Evolutionary conservation across 2,329 filamentous ascomycete species (phyloP).

Genomic region (Colletotrichum destructivum): DNA sequence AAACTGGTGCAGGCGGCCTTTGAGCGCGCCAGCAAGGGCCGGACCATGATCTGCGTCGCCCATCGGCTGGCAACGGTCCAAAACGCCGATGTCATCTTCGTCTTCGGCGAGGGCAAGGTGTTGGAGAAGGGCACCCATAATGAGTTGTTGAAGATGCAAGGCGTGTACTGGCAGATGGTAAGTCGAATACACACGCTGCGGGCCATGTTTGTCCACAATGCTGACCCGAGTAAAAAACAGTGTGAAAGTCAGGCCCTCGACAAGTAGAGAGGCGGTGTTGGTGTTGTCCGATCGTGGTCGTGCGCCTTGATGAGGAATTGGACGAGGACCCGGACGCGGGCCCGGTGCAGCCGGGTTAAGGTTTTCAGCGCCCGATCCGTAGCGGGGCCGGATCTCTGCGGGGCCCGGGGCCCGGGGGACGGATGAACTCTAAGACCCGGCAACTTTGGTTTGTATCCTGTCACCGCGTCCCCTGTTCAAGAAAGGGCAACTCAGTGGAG

Average conservation of each 20-base stretch:
- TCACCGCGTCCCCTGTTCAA: not conserved
- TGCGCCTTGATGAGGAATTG: not conserved
- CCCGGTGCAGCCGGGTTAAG: too few relatives aligned
- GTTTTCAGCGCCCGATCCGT: not conserved
- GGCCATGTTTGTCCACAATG: constrained; percentile 43
- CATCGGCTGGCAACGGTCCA: constrained; percentile 84
- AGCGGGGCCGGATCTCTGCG: not conserved
- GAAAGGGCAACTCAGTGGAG: not conserved
- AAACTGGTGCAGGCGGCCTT: constrained; percentile 76
- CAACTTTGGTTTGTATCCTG: not conserved
- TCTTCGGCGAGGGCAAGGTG: constrained; percentile 77
- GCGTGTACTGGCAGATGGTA: constrained; percentile 73
- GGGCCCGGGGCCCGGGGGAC: not conserved
- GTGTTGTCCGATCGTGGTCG: not conserved
- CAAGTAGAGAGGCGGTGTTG: constrained; percentile 51
- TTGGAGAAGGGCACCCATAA: constrained; percentile 68
- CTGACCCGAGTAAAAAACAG: constrained; percentile 49
- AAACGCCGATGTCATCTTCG: constrained; percentile 85
- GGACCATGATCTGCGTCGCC: constrained; percentile 82
- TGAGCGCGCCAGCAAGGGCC: constrained; percentile 71
- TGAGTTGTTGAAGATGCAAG: constrained; percentile 66
- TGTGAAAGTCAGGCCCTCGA: constrained; percentile 73
- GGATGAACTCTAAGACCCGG: not conserved
- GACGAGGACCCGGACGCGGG: not conserved
- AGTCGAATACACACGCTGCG: constrained; percentile 46